Percentiles rank a stretch among this genome's conserved stretches.
Conservation (phyloP, 257 asterid genomes). For the Primulina tabacum region DNA sequence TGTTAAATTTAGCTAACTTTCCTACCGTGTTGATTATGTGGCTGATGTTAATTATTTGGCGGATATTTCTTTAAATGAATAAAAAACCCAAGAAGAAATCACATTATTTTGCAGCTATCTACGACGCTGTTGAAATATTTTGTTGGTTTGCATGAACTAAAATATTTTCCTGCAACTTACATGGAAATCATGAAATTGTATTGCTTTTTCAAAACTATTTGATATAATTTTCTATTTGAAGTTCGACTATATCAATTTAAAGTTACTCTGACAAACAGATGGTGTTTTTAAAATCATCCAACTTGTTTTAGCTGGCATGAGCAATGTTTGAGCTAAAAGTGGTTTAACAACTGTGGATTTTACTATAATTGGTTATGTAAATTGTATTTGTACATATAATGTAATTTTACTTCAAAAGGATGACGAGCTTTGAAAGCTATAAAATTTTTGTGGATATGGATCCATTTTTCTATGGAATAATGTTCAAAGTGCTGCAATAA, state of each 20-base stretch:
- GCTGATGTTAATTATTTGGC: not conserved
- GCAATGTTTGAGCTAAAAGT: not conserved
- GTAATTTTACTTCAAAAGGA: not conserved
- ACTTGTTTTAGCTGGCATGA: not conserved
- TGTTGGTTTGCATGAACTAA: conserved; percentile 2
- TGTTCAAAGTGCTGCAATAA: not conserved
- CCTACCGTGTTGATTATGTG: too few species aligned
- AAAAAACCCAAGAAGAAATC: not conserved
- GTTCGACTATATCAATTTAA: not conserved
- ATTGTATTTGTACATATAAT: not conserved
- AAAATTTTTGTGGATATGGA: not conserved
- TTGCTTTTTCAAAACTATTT: not conserved
- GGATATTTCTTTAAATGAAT: not conserved
- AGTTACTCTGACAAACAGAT: not conserved
- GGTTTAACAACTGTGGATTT: not conserved
- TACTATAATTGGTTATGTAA: not conserved
- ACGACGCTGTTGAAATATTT: not conserved
- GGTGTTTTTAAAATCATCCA: not conserved
- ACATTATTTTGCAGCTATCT: not conserved
- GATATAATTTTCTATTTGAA: not conserved
- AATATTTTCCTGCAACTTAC: not conserved
- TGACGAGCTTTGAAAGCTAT: not conserved
- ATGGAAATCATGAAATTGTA: not conserved
- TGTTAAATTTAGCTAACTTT: too few species aligned
- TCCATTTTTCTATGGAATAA: not conserved